Conservation (phyloP, 768 basidiomycete genomes). For the Tricholoma matsutake region DNA sequence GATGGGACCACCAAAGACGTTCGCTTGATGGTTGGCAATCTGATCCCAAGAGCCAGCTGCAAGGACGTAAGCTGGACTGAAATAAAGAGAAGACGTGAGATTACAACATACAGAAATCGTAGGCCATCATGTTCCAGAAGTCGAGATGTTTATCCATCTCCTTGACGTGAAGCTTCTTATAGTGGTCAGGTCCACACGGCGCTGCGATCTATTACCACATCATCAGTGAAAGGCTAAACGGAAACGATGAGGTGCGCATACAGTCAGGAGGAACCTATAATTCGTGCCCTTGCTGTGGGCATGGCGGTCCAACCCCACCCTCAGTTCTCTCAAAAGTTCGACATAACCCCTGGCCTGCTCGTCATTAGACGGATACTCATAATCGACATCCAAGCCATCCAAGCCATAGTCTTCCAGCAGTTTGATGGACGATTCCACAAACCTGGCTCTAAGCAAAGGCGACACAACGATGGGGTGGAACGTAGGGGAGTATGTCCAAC, state of each 20-base stretch:
- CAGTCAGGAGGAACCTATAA: slow-evolving; percentile 72
- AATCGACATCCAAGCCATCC: slow-evolving; percentile 91
- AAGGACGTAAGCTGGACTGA: neutral
- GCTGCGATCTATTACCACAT: slow-evolving; percentile 67
- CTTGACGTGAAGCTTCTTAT: slow-evolving; percentile 68
- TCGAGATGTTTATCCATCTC: slow-evolving; percentile 90
- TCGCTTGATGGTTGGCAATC: slow-evolving; percentile 81
- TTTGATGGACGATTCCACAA: slow-evolving; percentile 77
- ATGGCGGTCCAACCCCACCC: slow-evolving; percentile 73
- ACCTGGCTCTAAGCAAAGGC: slow-evolving; percentile 59
- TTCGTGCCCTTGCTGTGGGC: slow-evolving; percentile 52
- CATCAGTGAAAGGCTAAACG: neutral
- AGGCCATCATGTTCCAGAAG: slow-evolving; percentile 98
- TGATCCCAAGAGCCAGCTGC: slow-evolving; percentile 76
- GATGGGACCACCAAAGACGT: slow-evolving; percentile 66
- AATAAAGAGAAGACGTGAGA: neutral
- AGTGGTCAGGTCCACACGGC: slow-evolving; percentile 87
- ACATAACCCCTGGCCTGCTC: slow-evolving; percentile 82
- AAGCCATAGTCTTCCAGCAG: slow-evolving; percentile 89
- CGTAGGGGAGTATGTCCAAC: slow-evolving; percentile 89
- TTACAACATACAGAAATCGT: slow-evolving; percentile 66
- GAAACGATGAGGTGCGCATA: slow-evolving; percentile 31
- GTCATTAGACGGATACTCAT: slow-evolving; percentile 85
- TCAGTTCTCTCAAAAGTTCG: slow-evolving; percentile 72
- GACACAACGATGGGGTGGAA: slow-evolving; percentile 81